Evolutionary conservation across 2,329 filamentous ascomycete genomes (phyloP), one percentile per base, ranked within the genome.

Genomic region (Dactylellina sp.): DNA sequence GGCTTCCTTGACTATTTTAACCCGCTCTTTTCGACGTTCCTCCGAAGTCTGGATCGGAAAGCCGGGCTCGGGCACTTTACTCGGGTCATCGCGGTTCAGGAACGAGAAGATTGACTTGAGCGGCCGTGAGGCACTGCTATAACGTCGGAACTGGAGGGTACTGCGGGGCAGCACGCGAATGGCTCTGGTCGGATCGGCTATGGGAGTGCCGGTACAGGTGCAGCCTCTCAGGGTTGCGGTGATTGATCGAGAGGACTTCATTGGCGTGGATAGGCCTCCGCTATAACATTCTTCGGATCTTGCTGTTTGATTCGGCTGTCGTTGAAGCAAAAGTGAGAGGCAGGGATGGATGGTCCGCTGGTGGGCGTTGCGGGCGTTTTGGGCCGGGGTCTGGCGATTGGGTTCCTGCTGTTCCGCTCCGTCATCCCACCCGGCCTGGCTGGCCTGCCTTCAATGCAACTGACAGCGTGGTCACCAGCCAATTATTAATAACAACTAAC

Each of bases 401-500:
- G 44, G 39, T 65, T 49, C 53, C 37, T 59, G 53, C 37, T 56
- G 44, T 39, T 39, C 62, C 28, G 63, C 46, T 47, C 56, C 49
- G 47, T 55, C 65, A 56, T 55, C 39, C 44, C 37, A 49, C 32
- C 35, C 40, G 39, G 28, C 28, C 28, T 32, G 28, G 28, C 28
- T 28, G 35, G 12, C 5, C 6, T 35, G 53, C 22, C 20, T 35
- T 32, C n/a, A n/a, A n/a, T 20, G n/a, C 46, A 68, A 55, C 56
- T 53, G 64, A 52, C 68, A 72, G 68, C 68, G 68, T 72, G 68
- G 59, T 72, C 68, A 50, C 63, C 59, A 20, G 40, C 24, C 37
- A 44, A 49, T 49, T 20, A 35, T 24, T 14, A 5, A 49, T 49
- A 7, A 7, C 18, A 49, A 18, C 28, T 5, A 40, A 12, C 24